A percentile compares a stretch with the other conserved stretches of the same genome.
Evolutionary conservation across 2,329 filamentous ascomycete species (phyloP).

Genomic region (Coniosporium tulheliwenetii): DNA sequence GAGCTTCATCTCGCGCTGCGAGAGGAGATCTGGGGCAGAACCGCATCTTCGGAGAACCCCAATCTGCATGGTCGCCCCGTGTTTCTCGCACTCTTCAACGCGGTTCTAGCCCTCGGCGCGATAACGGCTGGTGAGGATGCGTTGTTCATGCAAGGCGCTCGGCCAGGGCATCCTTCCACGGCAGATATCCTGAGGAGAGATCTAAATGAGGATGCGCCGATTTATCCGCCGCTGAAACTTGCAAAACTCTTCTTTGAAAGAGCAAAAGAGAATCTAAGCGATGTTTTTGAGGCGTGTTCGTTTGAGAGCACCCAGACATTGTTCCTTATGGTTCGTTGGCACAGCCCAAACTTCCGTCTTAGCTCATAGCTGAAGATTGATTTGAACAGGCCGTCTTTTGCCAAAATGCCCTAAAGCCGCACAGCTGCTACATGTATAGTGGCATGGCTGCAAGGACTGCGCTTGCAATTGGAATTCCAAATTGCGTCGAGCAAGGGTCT

Average conservation of each 20-base stretch:
- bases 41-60: conserved; percentile 1
- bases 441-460: conserved; percentile 6
- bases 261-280: conserved; percentile 11
- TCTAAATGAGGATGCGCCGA: background rate
- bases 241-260: conserved; percentile 13
- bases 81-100: conserved; percentile 13
- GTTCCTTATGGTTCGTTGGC: conserved; percentile 9
- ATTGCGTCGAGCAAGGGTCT: background rate
- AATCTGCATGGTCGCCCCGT: background rate
- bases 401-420: conserved; percentile 7
- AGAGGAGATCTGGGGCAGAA: conserved; percentile 1
- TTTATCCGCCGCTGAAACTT: conserved; percentile 3
- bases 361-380: conserved; percentile 1
- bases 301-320: conserved; percentile 13
- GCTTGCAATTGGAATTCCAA: conserved; percentile 6
- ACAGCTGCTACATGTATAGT: conserved; percentile 6
- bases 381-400: conserved; percentile 4
- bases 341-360: too few species aligned
- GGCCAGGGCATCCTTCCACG: conserved; percentile 1
- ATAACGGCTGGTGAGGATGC: conserved; percentile 11
- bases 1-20: conserved; percentile 5
- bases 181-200: background rate
- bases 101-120: conserved; percentile 14
- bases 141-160: background rate
- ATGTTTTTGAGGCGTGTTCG: conserved; percentile 14